Percentiles rank a stretch among this genome's conserved stretches.
These are phyloP conservation scores for Boletus insuetus DNA, from an alignment of 768 basidiomycete genomes.

Conservation along the genomic window DNA sequence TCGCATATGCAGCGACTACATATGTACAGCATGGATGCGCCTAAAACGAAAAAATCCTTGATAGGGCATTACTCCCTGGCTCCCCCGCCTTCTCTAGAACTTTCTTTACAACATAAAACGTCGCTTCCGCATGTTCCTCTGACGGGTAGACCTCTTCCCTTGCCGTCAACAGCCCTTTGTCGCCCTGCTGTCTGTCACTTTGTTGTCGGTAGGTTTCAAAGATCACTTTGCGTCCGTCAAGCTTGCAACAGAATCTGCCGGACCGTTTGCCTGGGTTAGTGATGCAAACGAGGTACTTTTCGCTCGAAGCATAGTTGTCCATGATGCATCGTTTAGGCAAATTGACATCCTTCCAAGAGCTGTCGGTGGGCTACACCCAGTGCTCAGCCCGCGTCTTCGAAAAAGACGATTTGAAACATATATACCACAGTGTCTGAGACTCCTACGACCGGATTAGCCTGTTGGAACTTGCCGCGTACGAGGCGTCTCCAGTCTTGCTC, in stretches of 20 bases:
- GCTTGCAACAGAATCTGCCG: background rate
- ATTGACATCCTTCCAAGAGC: background rate
- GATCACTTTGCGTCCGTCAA: background rate
- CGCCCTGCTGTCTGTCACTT: background rate
- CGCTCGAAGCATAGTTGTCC: background rate
- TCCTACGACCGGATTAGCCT: background rate
- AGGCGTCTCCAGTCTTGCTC: conserved; percentile 6
- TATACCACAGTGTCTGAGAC: background rate
- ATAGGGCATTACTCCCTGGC: background rate
- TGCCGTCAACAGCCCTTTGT: background rate
- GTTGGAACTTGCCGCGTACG: conserved; percentile 1
- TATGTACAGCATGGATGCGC: too few relatives aligned
- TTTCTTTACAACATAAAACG: background rate
- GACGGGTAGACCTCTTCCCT: conserved; percentile 1
- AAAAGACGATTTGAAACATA: background rate
- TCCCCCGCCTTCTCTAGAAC: background rate
- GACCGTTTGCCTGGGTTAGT: background rate
- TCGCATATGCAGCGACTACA: too few relatives aligned
- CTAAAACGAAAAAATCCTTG: too few relatives aligned
- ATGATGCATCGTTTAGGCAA: background rate
- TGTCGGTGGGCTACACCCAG: background rate
- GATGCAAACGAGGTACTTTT: background rate
- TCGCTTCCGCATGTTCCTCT: background rate
- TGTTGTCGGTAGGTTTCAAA: background rate
- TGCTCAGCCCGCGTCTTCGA: background rate